Conservation (phyloP, 257 asterid species). For the Echites panduratus region DNA sequence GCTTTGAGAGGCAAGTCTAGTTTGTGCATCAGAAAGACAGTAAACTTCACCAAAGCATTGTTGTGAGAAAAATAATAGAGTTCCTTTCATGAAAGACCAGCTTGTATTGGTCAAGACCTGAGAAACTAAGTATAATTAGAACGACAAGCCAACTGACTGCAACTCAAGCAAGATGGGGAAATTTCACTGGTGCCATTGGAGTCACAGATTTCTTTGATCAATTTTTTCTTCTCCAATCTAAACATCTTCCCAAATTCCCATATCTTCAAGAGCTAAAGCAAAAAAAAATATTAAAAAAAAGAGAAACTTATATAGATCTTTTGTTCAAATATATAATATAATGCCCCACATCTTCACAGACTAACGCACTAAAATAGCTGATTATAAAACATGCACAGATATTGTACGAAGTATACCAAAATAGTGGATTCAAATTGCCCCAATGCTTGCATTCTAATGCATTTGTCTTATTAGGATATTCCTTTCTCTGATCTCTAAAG, state of each 20-base stretch:
- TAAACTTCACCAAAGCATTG: neutral
- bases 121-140: neutral
- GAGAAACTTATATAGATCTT: too few relatives aligned
- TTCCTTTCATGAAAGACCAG: neutral
- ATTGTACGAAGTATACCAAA: too few relatives aligned
- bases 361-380: neutral
- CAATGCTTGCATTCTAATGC: neutral
- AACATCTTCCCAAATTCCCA: too few relatives aligned
- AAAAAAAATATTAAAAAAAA: too few relatives aligned
- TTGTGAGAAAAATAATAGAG: neutral
- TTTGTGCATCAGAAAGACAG: neutral
- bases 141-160: neutral
- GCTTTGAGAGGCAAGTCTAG: neutral
- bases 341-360: neutral
- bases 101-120: neutral
- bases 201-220: neutral
- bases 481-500: neutral
- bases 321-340: too few relatives aligned
- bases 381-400: too few relatives aligned
- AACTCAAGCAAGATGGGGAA: neutral
- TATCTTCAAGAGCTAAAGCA: too few relatives aligned
- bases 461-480: neutral
- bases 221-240: too few relatives aligned
- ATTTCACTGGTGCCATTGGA: neutral
- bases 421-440: neutral